These are phyloP conservation scores for Cercospora sesami DNA, from an alignment of 2,329 filamentous ascomycete species.

Conservation along the genomic window DNA sequence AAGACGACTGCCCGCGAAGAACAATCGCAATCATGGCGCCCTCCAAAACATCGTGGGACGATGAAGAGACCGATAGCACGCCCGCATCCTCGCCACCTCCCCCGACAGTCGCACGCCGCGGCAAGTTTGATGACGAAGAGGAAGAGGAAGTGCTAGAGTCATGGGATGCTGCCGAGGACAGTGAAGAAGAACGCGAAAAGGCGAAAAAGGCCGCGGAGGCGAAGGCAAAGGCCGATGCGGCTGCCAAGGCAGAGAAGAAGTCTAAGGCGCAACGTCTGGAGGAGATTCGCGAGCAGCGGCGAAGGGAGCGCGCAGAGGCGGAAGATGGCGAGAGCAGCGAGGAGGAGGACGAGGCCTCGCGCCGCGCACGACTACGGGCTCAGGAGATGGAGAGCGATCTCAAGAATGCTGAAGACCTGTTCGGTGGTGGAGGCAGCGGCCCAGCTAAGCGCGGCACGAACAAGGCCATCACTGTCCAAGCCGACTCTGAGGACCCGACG, in stretches of 20 bases:
- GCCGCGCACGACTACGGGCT: constrained; percentile 70
- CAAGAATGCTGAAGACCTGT: constrained; percentile 85
- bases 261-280: constrained; percentile 81
- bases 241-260: constrained; percentile 88
- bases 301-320: constrained; percentile 58
- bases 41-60: constrained; percentile 43
- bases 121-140: constrained; percentile 92
- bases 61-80: constrained; percentile 58
- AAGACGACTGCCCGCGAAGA: constrained; percentile 18
- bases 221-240: constrained; percentile 85
- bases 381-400: constrained; percentile 88
- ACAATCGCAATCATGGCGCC: constrained; percentile 40
- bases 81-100: constrained; percentile 51
- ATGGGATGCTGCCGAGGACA: constrained; percentile 96
- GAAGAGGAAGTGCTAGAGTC: constrained; percentile 88
- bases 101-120: constrained; percentile 49
- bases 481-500: constrained; percentile 65
- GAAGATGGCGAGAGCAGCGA: constrained; percentile 59
- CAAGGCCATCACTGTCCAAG: constrained; percentile 67
- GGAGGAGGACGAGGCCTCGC: constrained; percentile 71
- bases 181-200: constrained; percentile 94
- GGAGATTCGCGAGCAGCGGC: constrained; percentile 64
- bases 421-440: constrained; percentile 71
- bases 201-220: constrained; percentile 79
- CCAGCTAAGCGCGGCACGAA: constrained; percentile 69